Evolutionary conservation across 2,329 filamentous ascomycete species (phyloP).

Genomic region (Diplodia mutila): DNA sequence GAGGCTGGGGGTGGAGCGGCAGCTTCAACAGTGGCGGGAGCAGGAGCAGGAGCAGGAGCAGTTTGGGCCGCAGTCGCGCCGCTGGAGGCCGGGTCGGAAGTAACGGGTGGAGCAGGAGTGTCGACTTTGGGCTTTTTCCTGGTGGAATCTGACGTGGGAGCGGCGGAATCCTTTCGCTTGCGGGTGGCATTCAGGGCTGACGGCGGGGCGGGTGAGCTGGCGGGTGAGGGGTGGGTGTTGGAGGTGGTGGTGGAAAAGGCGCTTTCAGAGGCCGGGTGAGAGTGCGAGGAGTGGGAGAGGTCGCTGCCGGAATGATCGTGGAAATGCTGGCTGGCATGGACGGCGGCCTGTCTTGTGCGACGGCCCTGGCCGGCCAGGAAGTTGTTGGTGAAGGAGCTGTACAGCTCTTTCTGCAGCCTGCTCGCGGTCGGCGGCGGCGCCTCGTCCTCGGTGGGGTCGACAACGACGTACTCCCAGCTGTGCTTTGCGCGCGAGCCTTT

Average conservation of each 20-base stretch:
- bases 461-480: slow-evolving; percentile 22
- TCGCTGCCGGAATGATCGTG: slow-evolving; percentile 20
- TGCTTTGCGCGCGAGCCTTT: slow-evolving; percentile 22
- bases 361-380: slow-evolving; percentile 15
- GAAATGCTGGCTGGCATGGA: slow-evolving; percentile 6
- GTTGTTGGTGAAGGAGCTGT: slow-evolving; percentile 24
- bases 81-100: slow-evolving; percentile 6
- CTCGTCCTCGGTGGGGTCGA: slow-evolving; percentile 25
- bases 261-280: slow-evolving; percentile 12
- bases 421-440: slow-evolving; percentile 13
- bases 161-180: slow-evolving; percentile 25
- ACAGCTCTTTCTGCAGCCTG: slow-evolving; percentile 23
- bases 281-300: not conserved
- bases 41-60: not conserved
- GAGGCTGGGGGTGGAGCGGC: not conserved
- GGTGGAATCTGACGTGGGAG: slow-evolving; percentile 11
- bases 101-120: slow-evolving; percentile 3
- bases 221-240: slow-evolving; percentile 18
- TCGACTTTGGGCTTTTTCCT: slow-evolving; percentile 6
- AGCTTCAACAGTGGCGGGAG: not conserved
- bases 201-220: slow-evolving; percentile 22
- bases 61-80: not conserved
- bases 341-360: slow-evolving; percentile 18
- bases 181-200: not conserved
- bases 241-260: slow-evolving; percentile 14